phyloP scores from a whole-genome alignment of 345 rosid genomes.

The Eutrema japonicum region DNA sequence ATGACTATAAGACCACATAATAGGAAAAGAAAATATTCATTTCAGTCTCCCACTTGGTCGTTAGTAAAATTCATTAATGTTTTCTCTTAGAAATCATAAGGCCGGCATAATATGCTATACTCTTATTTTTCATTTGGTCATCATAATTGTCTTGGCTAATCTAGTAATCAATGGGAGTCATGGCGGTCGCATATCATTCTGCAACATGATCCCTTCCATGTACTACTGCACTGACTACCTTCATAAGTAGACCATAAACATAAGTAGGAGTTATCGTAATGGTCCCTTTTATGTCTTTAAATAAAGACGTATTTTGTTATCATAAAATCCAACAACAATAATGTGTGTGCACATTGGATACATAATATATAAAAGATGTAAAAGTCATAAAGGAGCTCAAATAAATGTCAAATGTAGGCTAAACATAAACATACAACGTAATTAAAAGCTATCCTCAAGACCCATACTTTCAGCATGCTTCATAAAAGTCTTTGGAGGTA shows the following conservation, averaged over 20 bases:
- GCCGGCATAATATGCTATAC: background rate
- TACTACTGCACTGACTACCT: too few species aligned
- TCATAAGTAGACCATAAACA: too few species aligned
- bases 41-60: conserved; percentile 8
- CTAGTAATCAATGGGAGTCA: background rate
- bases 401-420: background rate
- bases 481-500: too few species aligned
- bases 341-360: background rate
- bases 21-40: background rate
- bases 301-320: background rate
- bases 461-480: too few species aligned
- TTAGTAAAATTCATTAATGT: background rate
- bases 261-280: background rate
- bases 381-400: too few species aligned
- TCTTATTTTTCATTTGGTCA: background rate
- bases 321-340: background rate
- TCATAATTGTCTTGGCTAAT: conserved; percentile 8
- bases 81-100: background rate
- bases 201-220: too few species aligned
- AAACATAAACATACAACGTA: too few species aligned
- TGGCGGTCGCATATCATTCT: conserved; percentile 1
- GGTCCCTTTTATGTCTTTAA: background rate
- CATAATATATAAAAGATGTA: too few species aligned
- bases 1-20: background rate
- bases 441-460: too few species aligned